Base-by-base conservation (phyloP, 257 asterid genomes). In the Capsicum chinense region DNA sequence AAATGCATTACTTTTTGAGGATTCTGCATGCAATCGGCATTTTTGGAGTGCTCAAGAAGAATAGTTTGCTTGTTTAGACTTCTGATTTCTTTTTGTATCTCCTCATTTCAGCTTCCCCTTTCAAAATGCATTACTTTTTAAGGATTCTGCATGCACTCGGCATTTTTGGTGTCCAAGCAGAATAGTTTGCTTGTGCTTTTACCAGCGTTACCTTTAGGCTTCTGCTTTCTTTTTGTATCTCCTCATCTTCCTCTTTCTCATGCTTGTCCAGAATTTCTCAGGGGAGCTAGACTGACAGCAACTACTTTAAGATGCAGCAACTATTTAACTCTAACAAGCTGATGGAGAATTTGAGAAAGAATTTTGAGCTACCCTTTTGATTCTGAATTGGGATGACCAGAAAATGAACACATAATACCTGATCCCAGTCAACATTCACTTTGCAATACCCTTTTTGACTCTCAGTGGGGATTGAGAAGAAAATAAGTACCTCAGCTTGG, bases 31-130 rank as follows among this genome's bases (percentile, higher is more conserved):
- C 47, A 66, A 8, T 5, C 19, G 5, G 4, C n/a, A 6, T 33
- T 35, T 35, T 66, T 6, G 19, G 73, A 35, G 48, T 12, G 48
- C 35, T 17, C 47, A 33, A 33, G 73, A 17, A 66, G 33, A 44
- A 64, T 66, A 66, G 73, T 66, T 48, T n/a, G 19, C 57, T 47
- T 19, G 80, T 73, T 70, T 70, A 70, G 79, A 57, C 79, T 12
- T 70, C 79, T 44, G 5, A 57, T 70, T 70, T 70, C 19, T 15
- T 17, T 44, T 70, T 17, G 57, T 71, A 66, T 33, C 50, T 67
- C 74, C 50, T 69, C 79, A 69, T 69, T 69, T 69, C 79, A 69
- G 56, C 79, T 69, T 42, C 56, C 26, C 7, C 79, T 42, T 69
- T 69, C 56, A 26, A 26, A 26, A 26, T 26, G 33, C 33, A 26